phyloP scores from a whole-genome alignment of 108 stramenopile species.

The Mayamaea pseudoterrestris region DNA sequence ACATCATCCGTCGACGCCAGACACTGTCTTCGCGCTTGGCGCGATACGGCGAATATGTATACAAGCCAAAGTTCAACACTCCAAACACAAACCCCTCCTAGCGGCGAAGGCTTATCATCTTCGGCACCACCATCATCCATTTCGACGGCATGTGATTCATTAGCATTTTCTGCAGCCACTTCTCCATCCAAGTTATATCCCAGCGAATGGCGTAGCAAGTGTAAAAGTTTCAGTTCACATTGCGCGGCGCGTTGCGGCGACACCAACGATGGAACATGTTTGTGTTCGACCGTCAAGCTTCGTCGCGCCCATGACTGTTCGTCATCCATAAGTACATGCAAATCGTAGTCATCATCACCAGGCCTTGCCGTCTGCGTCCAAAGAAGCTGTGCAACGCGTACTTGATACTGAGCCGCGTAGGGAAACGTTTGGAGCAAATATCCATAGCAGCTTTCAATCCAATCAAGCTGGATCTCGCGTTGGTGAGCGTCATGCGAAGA shows the following conservation, averaged over 20 bases:
- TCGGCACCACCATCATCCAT: neutral
- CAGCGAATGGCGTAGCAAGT: constrained; percentile 20
- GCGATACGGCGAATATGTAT: constrained; percentile 40
- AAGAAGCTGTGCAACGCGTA: constrained; percentile 44
- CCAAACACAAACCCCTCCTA: constrained; percentile 44
- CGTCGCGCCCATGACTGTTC: too few relatives aligned
- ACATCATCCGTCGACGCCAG: too few relatives aligned
- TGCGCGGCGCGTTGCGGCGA: constrained; percentile 14
- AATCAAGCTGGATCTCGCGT: constrained; percentile 48
- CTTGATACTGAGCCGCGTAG: constrained; percentile 34
- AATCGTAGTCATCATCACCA: constrained; percentile 23
- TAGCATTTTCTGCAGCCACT: neutral
- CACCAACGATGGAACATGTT: too few relatives aligned
- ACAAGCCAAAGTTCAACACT: constrained; percentile 65
- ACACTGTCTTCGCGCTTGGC: constrained; percentile 37
- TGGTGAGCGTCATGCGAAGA: constrained; percentile 2
- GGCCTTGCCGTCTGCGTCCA: constrained; percentile 35
- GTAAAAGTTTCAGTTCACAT: constrained; percentile 45
- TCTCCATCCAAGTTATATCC: neutral
- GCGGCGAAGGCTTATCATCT: neutral
- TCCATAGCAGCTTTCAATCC: constrained; percentile 70
- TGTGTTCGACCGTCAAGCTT: too few relatives aligned
- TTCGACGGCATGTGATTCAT: neutral
- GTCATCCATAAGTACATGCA: too few relatives aligned
- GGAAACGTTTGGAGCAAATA: constrained; percentile 62